Evolutionary conservation across 495 filamentous ascomycete species (phyloP), one percentile per base, ranked within the genome.

Genomic region (Cairneyella variabilis): DNA sequence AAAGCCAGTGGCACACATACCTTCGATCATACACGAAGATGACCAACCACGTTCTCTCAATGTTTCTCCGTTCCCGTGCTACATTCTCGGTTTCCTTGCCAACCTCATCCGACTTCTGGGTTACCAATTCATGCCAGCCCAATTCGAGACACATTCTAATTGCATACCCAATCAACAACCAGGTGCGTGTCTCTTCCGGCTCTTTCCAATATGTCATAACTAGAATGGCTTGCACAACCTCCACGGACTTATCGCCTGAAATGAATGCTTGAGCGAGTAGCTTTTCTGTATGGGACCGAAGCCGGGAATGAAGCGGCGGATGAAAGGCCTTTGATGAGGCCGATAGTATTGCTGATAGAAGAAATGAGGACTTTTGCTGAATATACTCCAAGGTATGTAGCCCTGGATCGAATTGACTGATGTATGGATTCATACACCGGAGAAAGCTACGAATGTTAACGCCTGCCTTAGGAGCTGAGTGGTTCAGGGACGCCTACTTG

Each of bases 181-280:
- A 64, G 8, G 59, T 50, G 22, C 62, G 55, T 9, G 54, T 64
- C 39, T 64, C 62, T 20, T 55, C 51, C 12, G 62, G 59, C 39
- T 62, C 62, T 48, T 64, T 64, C 62, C 62, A 64, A 44, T 64
- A 64, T 3, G 62, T 62, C 3, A 64, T 37, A 4, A 64, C 53
- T 14, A 64, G 47, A 47, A 53, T 27, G 0, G 54, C 55, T 41
- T 64, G 62, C 20, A 54, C 55, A 26, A 46, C 58, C 32, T 64
- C 62, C 14, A 45, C 48, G 36, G 59, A 59, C 36, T 64, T 64
- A 5, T 34, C 43, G 3, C 62, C 62, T 21, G 22, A 28, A 10
- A 38, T 51, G 39, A 64, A 62, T 25, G 23, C 37, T n/a, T 62
- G 39, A 5, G 46, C 41, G 17, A 62, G 49, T 20, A 64, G 40